These are phyloP conservation scores for Clavariopsis aquatica DNA, from an alignment of 495 filamentous ascomycete genomes.

Conservation along the genomic window DNA sequence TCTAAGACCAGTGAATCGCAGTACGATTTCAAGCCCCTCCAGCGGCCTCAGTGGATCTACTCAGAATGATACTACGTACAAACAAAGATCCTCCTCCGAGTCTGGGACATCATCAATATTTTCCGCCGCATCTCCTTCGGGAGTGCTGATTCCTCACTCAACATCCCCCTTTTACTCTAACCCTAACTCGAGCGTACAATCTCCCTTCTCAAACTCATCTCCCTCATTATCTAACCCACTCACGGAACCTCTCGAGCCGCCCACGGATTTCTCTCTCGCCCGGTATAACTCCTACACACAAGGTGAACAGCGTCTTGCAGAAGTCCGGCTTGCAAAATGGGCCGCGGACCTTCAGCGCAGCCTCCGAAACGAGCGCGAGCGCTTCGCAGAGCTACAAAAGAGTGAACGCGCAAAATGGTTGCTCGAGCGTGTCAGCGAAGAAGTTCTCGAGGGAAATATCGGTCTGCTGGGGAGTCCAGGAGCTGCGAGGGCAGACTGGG, in stretches of 20 bases:
- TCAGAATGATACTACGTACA: constrained; percentile 16
- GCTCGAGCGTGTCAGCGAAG: constrained; percentile 72
- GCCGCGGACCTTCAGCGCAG: constrained; percentile 84
- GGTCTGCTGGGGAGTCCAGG: constrained; percentile 54
- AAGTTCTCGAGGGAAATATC: constrained; percentile 41
- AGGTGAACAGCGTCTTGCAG: constrained; percentile 71
- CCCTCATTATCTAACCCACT: constrained; percentile 35
- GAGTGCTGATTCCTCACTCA: constrained; percentile 41
- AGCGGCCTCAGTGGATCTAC: constrained; percentile 18
- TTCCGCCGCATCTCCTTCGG: constrained; percentile 35
- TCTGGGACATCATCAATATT: constrained; percentile 34
- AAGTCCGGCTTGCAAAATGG: constrained; percentile 84
- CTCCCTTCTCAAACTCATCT: constrained; percentile 37
- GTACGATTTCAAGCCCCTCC: constrained; percentile 23
- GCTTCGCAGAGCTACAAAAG: constrained; percentile 69
- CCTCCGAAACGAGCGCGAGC: constrained; percentile 74
- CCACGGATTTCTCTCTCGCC: constrained; percentile 67
- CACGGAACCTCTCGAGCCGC: constrained; percentile 40
- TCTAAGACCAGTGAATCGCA: constrained; percentile 6
- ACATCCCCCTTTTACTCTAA: constrained; percentile 40
- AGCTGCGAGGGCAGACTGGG: constrained; percentile 43
- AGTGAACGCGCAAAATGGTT: constrained; percentile 74
- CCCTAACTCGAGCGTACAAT: constrained; percentile 30
- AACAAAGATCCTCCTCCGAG: constrained; percentile 23
- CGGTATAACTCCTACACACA: constrained; percentile 70